Percentiles rank a stretch among this genome's conserved stretches.
These are phyloP conservation scores for Phaeosphaeria sp. DNA, from an alignment of 2,329 filamentous ascomycete species.

Conservation along the genomic window DNA sequence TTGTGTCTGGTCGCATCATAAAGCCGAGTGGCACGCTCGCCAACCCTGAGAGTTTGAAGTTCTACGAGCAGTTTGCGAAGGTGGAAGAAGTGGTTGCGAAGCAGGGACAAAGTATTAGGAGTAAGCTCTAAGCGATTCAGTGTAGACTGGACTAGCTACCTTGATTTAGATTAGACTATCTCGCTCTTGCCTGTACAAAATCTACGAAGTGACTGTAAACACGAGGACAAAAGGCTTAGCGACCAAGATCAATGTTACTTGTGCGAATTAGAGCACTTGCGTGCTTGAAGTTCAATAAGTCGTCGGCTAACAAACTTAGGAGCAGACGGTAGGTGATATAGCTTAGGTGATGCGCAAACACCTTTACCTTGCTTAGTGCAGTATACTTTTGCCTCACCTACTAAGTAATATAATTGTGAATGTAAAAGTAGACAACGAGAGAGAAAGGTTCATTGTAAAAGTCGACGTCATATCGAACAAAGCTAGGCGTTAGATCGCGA, in stretches of 20 bases:
- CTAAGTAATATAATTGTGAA: background rate
- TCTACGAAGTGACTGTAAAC: background rate
- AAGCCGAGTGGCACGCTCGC: constrained; percentile 78
- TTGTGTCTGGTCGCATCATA: constrained; percentile 75
- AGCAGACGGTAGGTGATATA: too few species aligned
- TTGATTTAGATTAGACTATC: background rate
- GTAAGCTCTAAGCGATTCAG: constrained; percentile 26
- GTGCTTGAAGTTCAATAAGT: too few species aligned
- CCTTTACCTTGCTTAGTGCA: too few species aligned
- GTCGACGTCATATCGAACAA: background rate
- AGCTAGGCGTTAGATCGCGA: background rate
- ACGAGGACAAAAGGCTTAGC: too few species aligned
- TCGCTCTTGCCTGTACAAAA: background rate
- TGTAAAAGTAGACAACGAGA: too few species aligned
- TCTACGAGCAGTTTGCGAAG: constrained; percentile 79
- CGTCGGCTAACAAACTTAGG: too few species aligned
- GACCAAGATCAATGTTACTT: too few species aligned
- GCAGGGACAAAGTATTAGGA: constrained; percentile 24
- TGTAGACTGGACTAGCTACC: too few species aligned
- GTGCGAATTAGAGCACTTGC: too few species aligned
- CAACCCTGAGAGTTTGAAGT: constrained; percentile 78
- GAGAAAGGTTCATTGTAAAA: background rate
- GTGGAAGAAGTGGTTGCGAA: constrained; percentile 65
- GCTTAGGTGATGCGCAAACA: too few species aligned
- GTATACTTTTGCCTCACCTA: background rate